These are phyloP conservation scores for Straminergon stramineum DNA, from an alignment of 225 moss, liverwort and hornwort genomes.

Conservation along the genomic window DNA sequence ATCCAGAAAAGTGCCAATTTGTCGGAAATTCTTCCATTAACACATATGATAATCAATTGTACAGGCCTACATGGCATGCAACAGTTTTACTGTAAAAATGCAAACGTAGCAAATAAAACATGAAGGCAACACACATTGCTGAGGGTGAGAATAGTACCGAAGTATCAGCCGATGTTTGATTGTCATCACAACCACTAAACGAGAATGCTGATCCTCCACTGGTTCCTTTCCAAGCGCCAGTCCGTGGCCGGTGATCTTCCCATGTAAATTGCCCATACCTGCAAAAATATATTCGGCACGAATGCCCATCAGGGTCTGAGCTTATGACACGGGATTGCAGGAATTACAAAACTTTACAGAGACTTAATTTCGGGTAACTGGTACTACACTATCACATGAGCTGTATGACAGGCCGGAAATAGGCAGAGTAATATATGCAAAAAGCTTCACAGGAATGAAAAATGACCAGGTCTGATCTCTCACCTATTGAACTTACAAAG, in stretches of 20 bases:
- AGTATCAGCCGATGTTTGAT: conserved; percentile 95
- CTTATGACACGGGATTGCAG: background rate
- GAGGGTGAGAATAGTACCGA: conserved; percentile 33
- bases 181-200: conserved; percentile 93
- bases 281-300: background rate
- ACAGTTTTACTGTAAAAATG: background rate
- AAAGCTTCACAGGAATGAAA: background rate
- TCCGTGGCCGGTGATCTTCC: conserved; percentile 73
- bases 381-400: background rate
- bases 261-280: conserved; percentile 71
- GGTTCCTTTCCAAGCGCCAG: conserved; percentile 69
- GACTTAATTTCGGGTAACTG: background rate
- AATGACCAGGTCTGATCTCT: conserved; percentile 3
- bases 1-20: background rate
- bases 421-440: background rate
- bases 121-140: background rate
- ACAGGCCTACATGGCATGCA: background rate
- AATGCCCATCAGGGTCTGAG: background rate
- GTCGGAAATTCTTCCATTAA: background rate
- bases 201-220: conserved; percentile 77
- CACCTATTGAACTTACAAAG: conserved; percentile 67
- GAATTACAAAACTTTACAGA: background rate
- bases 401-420: background rate
- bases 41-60: background rate
- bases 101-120: background rate